These are phyloP conservation scores for Amniculicola lignicola DNA, from an alignment of 495 filamentous ascomycete species.

Conservation along the genomic window DNA sequence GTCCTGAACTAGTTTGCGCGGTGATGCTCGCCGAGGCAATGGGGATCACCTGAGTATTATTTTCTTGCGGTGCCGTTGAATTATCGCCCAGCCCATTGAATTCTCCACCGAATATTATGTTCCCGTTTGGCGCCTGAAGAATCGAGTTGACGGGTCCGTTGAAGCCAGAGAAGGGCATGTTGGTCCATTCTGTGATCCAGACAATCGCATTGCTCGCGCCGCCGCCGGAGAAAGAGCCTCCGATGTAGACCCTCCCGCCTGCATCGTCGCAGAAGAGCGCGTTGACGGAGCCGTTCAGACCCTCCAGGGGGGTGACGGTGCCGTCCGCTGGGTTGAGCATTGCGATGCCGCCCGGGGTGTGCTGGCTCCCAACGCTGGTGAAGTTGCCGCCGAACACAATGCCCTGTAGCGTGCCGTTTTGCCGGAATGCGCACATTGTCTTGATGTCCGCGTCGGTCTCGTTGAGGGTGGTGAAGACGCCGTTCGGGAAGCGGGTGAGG, in stretches of 20 bases:
- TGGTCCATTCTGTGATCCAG: conserved; percentile 78
- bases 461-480: conserved; percentile 68
- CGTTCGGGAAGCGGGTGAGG: conserved; percentile 80
- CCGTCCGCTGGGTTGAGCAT: conserved; percentile 69
- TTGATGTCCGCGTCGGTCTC: conserved; percentile 77
- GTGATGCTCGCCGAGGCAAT: conserved; percentile 72
- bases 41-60: conserved; percentile 74
- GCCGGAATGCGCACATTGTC: conserved; percentile 78
- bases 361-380: conserved; percentile 75
- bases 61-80: conserved; percentile 56
- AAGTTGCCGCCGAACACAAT: conserved; percentile 93
- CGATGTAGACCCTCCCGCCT: conserved; percentile 84
- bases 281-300: conserved; percentile 76
- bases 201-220: conserved; percentile 87
- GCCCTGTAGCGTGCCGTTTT: conserved; percentile 62
- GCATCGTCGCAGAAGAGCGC: conserved; percentile 78
- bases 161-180: conserved; percentile 87
- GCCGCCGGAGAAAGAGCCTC: conserved; percentile 73
- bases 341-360: conserved; percentile 73
- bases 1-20: conserved; percentile 56
- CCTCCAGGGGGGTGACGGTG: conserved; percentile 65
- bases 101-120: conserved; percentile 87
- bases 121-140: conserved; percentile 68
- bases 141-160: conserved; percentile 92
- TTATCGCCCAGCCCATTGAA: conserved; percentile 92